Base-by-base conservation (phyloP, 768 basidiomycete genomes). In the Coprinopsis sp. region DNA sequence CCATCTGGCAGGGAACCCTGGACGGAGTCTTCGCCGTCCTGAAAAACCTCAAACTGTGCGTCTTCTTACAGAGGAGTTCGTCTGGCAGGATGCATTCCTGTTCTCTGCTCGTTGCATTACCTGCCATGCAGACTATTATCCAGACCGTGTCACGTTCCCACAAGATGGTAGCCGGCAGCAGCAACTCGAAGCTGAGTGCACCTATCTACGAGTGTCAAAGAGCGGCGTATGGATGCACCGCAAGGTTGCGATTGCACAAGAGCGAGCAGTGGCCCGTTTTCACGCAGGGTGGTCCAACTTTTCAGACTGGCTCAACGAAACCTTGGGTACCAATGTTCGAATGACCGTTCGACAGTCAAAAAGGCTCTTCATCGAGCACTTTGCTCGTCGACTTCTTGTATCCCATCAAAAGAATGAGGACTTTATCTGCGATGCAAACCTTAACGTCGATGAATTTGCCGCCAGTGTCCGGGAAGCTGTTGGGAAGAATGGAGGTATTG, bases 281-380 rank as follows among this genome's bases (percentile, higher is more conserved):
- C 58, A 59, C 25, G 46, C 54, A n/a, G 60, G 62, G n/a, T 64
- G 61, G 58, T 58, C 61, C 0, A 62, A 60, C 42, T 64, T 61
- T 46, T 52, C 64, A 4, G 47, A 55, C 1, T 63, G 52, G 49
- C 21, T 64, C 13, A 65, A 65, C 37, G 58, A 58, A 13, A 49
- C 43, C n/a, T 14, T 22, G 14, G 7, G 6, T 3, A 2, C 10
- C n/a, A 33, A 45, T 8, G 30, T 33, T 27, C 33, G 47, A 36
- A 36, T 58, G 33, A 61, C 61, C 2, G 36, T 40, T 10, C 53
- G 54, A 8, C 63, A 63, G 33, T 56, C 58, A 1, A 52, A 60
- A 37, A 49, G 57, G 13, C 51, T 64, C 6, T 64, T 62, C 49
- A 40, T 58, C 4, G 63, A 65, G 45, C 58, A 65, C 31, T 57